Base-by-base conservation (phyloP, 768 basidiomycete genomes). In the Candolleomyces aberdarensis region DNA sequence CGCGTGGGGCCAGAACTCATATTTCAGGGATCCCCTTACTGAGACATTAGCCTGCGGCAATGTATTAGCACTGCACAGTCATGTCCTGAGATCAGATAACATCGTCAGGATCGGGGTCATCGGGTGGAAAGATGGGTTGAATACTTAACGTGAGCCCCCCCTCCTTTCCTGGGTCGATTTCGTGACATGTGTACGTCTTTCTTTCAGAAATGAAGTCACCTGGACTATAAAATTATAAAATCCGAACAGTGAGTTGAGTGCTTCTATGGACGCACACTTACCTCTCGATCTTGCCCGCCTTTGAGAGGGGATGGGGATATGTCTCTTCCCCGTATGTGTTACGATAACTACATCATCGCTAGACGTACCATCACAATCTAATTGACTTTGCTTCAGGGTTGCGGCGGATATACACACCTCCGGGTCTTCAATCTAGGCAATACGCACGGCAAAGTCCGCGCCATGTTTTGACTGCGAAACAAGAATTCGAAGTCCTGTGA, bases 151-250 rank as follows among this genome's bases (percentile, higher is more conserved):
- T 9, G 19, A 20, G n/a, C 19, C 7, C 19, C 26, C 29, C 20
- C 22, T 19, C 19, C 26, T 29, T 51, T 51, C 22, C 29, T 29
- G 26, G 49, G 49, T 19, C 49, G n/a, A 20, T 43, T 22, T 43
- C 54, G 15, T 56, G 54, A 43, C 40, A 56, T 56, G 22, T 43
- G 54, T 26, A 43, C 40, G 14, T 20, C 14, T 43, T 40, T 56
- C 32, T 9, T 15, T 41, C 40, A 19, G 54, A 56, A 56, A 56
- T 56, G 29, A 43, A 43, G 40, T 56, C 54, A 56, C 54, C 54
- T 56, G 54, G 40, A 40, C 54, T 56, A 56, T 41, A 56, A 56
- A 56, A 56, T 20, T 56, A 56, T 41, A 56, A 56, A 56, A 56
- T 20, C 54, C 54, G 54, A 43, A 41, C 7, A n/a, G n/a, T 56